Percentiles rank a stretch among this genome's conserved stretches.
Evolutionary conservation across 1,139 yeast genomes (phyloP).

Genomic region (Hanseniaspora sp.): DNA sequence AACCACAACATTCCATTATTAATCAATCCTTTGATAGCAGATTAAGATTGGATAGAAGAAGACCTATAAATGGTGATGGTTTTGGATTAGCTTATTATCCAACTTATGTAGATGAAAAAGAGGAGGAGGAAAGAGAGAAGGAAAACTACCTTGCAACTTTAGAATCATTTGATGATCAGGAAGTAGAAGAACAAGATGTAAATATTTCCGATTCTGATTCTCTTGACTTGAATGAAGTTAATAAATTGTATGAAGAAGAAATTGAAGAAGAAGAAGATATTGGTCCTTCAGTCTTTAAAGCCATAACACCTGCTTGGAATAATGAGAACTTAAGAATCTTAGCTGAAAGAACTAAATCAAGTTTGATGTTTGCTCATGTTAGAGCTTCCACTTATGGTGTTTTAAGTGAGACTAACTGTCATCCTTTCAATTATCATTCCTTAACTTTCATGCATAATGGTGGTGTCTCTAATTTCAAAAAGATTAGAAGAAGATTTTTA

Average conservation of each 20-base stretch:
- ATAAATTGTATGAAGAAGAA: background rate
- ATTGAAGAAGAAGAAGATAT: conserved; percentile 35
- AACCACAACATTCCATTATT: conserved; percentile 94
- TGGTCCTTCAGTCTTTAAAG: conserved; percentile 77
- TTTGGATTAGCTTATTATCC: conserved; percentile 94
- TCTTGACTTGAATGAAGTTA: background rate
- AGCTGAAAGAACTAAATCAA: conserved; percentile 76
- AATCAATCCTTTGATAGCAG: conserved; percentile 91
- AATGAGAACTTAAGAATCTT: conserved; percentile 76
- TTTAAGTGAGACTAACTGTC: conserved; percentile 87
- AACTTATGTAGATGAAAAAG: conserved; percentile 31
- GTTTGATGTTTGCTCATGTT: conserved; percentile 85
- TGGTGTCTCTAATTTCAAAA: conserved; percentile 61
- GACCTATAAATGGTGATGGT: conserved; percentile 96
- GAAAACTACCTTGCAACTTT: too few relatives aligned
- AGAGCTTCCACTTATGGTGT: conserved; percentile 95
- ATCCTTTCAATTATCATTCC: conserved; percentile 78
- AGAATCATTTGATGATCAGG: too few relatives aligned
- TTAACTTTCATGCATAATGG: conserved; percentile 98
- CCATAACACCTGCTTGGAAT: conserved; percentile 97
- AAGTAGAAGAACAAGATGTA: background rate
- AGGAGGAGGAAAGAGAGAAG: background rate
- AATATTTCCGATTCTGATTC: background rate
- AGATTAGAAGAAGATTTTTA: conserved; percentile 62
- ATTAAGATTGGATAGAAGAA: conserved; percentile 68